These are phyloP conservation scores for Agaricus sinodeliciosus DNA, from an alignment of 768 basidiomycete species.

Conservation along the genomic window DNA sequence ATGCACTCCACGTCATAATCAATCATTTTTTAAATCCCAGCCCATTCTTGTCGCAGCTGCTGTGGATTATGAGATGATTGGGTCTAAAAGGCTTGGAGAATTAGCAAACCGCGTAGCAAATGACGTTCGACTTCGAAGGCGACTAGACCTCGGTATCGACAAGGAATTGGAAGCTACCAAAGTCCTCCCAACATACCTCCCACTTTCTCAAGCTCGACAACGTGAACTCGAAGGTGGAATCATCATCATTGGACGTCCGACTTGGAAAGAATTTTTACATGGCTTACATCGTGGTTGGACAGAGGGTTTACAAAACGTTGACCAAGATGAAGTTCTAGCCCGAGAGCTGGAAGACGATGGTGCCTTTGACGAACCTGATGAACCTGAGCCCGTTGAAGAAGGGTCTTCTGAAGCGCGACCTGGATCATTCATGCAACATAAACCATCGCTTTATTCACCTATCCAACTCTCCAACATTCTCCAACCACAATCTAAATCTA, in stretches of 20 bases:
- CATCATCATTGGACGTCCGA: conserved; percentile 80
- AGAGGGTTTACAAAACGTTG: conserved; percentile 57
- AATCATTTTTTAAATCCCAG: conserved; percentile 35
- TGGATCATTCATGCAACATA: conserved; percentile 13
- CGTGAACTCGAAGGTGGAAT: conserved; percentile 77
- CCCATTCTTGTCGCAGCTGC: conserved; percentile 93
- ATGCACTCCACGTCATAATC: conserved; percentile 5
- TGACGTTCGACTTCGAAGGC: conserved; percentile 63
- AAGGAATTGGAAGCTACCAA: conserved; percentile 32
- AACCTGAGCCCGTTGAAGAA: conserved; percentile 16
- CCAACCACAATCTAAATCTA: conserved; percentile 1
- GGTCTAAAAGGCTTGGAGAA: conserved; percentile 81
- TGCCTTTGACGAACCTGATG: conserved; percentile 65
- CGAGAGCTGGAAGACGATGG: conserved; percentile 64
- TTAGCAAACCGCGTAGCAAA: conserved; percentile 72
- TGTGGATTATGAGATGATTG: conserved; percentile 82
- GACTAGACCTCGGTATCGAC: conserved; percentile 61
- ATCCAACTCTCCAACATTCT: conserved; percentile 11
- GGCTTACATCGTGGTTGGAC: conserved; percentile 86
- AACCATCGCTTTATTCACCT: conserved; percentile 19
- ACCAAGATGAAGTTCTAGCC: conserved; percentile 67
- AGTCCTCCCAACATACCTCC: conserved; percentile 45
- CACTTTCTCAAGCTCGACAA: conserved; percentile 43
- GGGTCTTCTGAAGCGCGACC: conserved; percentile 11
- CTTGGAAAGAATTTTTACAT: conserved; percentile 92